A percentile compares a stretch with the other conserved stretches of the same genome.
Conservation (phyloP, 106 monocot species). For the Dendrobium catenatum region DNA sequence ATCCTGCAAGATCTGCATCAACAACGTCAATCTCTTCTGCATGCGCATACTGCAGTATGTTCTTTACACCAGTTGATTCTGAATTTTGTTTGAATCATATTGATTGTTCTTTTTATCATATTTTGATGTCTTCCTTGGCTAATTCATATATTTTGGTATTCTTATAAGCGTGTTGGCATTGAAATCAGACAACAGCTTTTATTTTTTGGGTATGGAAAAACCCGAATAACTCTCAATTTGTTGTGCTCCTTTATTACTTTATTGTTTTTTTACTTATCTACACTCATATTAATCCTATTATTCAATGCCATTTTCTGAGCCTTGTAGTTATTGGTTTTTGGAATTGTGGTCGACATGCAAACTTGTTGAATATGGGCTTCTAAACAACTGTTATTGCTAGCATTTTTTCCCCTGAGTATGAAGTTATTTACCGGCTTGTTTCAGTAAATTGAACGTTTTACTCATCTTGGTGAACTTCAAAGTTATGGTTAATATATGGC, state of each 20-base stretch:
- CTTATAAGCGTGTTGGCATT: too few relatives aligned
- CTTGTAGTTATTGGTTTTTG: not conserved
- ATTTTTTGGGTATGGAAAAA: too few relatives aligned
- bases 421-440: too few relatives aligned
- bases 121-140: not conserved
- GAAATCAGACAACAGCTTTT: too few relatives aligned
- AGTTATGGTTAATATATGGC: not conserved
- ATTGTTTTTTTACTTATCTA: not conserved
- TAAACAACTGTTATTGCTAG: too few relatives aligned
- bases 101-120: not conserved
- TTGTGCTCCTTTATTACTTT: not conserved
- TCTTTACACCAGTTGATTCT: not conserved
- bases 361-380: too few relatives aligned
- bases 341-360: too few relatives aligned
- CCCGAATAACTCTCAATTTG: too few relatives aligned
- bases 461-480: not conserved
- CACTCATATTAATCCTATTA: not conserved
- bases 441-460: not conserved
- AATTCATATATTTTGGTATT: not conserved
- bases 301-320: not conserved
- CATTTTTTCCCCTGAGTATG: too few relatives aligned
- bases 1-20: conserved; percentile 79
- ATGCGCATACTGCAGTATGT: conserved; percentile 59
- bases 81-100: not conserved
- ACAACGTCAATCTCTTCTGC: conserved; percentile 73